A percentile compares a stretch with the other conserved stretches of the same genome.
Conservation (phyloP, 108 stramenopile species). For the Nitzschia palea region DNA sequence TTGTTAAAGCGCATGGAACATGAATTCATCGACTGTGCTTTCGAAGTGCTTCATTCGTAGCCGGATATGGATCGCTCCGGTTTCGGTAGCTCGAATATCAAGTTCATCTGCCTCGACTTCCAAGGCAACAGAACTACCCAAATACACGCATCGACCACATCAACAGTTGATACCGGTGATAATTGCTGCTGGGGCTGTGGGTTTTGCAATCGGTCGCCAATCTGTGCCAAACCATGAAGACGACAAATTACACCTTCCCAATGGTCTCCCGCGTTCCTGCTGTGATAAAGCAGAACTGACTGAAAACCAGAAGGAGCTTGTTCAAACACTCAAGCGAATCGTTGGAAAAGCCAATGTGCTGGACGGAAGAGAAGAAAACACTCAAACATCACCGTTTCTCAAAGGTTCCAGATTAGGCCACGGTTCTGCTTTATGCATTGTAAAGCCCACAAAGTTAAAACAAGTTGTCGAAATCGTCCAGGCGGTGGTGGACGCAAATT, state of each 20-base stretch:
- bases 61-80: too few relatives aligned
- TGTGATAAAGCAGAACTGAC: conserved; percentile 46
- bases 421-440: conserved; percentile 61
- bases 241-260: conserved; percentile 29
- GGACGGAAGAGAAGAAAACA: conserved; percentile 40
- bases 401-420: conserved; percentile 71
- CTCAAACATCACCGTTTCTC: conserved; percentile 52
- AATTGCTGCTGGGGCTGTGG: conserved; percentile 20
- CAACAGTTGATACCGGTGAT: conserved; percentile 8
- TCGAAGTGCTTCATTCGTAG: too few relatives aligned
- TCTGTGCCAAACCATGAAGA: conserved; percentile 18
- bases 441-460: conserved; percentile 58
- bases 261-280: conserved; percentile 55
- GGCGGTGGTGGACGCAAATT: conserved; percentile 66
- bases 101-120: too few relatives aligned
- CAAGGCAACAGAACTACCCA: too few relatives aligned
- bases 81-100: too few relatives aligned
- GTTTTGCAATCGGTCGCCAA: conserved; percentile 35
- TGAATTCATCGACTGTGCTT: too few relatives aligned
- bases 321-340: conserved; percentile 48
- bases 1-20: too few relatives aligned
- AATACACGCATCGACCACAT: not conserved
- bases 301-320: conserved; percentile 44
- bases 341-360: conserved; percentile 65
- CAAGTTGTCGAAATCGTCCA: conserved; percentile 63